A percentile compares a stretch with the other conserved stretches of the same genome.
Evolutionary conservation across 2,329 filamentous ascomycete species (phyloP).

Genomic region (Xylaria sp.): DNA sequence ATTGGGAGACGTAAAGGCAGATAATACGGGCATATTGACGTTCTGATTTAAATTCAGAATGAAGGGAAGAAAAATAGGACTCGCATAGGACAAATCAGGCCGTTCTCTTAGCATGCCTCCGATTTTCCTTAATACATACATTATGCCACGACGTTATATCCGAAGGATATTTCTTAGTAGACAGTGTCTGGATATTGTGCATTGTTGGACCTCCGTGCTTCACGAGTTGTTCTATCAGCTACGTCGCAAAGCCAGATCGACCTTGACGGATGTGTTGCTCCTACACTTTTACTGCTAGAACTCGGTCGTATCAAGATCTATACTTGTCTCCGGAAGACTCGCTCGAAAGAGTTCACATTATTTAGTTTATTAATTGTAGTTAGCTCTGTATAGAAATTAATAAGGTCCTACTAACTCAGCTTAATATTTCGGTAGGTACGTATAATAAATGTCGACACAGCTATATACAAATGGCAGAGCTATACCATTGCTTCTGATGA

Average conservation of each 20-base stretch:
- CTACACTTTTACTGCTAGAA: not conserved
- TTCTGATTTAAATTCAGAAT: not conserved
- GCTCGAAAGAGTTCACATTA: too few relatives aligned
- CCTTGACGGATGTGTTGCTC: not conserved
- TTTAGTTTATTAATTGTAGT: too few relatives aligned
- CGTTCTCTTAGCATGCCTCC: not conserved
- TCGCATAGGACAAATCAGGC: not conserved
- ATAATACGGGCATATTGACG: not conserved
- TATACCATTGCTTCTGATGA: too few relatives aligned
- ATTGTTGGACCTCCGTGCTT: too few relatives aligned
- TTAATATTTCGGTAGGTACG: too few relatives aligned
- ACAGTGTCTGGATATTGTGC: not conserved
- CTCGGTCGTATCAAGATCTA: too few relatives aligned
- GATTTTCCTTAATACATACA: not conserved
- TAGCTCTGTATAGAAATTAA: too few relatives aligned
- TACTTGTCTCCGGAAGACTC: too few relatives aligned
- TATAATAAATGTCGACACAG: too few relatives aligned
- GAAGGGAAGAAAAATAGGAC: not conserved
- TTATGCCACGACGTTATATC: too few relatives aligned
- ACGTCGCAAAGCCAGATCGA: not conserved
- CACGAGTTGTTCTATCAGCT: not conserved
- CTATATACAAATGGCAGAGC: too few relatives aligned
- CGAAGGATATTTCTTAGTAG: not conserved
- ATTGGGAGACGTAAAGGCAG: not conserved
- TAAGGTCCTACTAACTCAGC: too few relatives aligned